Evolutionary conservation across 306 rosid genomes (phyloP).

Genomic region (Quercus glauca): DNA sequence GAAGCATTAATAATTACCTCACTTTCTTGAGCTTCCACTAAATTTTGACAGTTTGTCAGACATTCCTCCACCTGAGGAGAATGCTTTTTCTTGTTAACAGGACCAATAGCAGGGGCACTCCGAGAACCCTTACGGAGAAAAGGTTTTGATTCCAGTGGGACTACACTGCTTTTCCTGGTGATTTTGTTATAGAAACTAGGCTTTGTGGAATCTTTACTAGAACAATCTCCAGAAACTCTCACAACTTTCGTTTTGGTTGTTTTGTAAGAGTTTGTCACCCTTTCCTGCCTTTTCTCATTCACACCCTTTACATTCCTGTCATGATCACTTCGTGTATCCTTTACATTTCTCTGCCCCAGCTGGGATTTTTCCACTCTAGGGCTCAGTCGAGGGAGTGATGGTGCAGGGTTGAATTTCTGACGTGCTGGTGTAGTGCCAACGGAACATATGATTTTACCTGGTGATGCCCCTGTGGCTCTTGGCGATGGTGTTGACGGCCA

Average conservation of each 20-base stretch:
- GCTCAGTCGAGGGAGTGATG: slow-evolving; percentile 46
- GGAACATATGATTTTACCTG: slow-evolving; percentile 52
- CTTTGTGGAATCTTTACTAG: slow-evolving; percentile 48
- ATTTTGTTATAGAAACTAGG: slow-evolving; percentile 52
- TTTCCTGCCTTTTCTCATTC: slow-evolving; percentile 54
- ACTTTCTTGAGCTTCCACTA: slow-evolving; percentile 44
- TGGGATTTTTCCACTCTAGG: slow-evolving; percentile 55
- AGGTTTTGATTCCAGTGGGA: slow-evolving; percentile 91
- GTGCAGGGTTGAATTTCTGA: slow-evolving; percentile 43
- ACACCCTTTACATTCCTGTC: slow-evolving; percentile 44
- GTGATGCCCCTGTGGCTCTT: slow-evolving; percentile 53
- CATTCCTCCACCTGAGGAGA: slow-evolving; percentile 53
- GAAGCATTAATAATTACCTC: slow-evolving; percentile 49
- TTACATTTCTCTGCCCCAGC: slow-evolving; percentile 52
- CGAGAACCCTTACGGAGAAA: slow-evolving; percentile 84
- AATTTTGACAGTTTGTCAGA: slow-evolving; percentile 37
- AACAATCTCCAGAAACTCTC: slow-evolving; percentile 46
- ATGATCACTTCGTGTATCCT: slow-evolving; percentile 41
- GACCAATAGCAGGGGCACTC: slow-evolving; percentile 38
- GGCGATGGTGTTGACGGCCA: slow-evolving; percentile 85
- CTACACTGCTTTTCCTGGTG: slow-evolving; percentile 88
- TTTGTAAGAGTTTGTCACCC: slow-evolving; percentile 48
- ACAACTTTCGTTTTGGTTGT: slow-evolving; percentile 49
- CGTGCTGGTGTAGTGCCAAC: slow-evolving; percentile 58
- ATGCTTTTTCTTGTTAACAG: slow-evolving; percentile 54